These are phyloP conservation scores for Aeminium ludgeri DNA, from an alignment of 495 filamentous ascomycete genomes.

Conservation along the genomic window DNA sequence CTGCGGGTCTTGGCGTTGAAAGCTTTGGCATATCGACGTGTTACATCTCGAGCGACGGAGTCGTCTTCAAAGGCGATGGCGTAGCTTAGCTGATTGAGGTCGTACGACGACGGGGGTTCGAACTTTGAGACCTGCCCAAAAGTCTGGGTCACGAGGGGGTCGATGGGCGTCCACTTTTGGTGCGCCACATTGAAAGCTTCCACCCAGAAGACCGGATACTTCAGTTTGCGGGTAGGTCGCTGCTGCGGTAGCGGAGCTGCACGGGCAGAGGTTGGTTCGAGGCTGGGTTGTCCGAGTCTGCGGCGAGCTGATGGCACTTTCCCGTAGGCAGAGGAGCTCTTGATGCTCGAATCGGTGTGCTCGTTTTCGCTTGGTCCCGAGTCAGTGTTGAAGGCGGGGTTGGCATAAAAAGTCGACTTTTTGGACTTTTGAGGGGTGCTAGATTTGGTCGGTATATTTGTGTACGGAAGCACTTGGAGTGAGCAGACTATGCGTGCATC, in stretches of 20 bases:
- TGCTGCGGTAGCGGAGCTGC: constrained; percentile 11
- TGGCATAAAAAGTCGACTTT: constrained; percentile 25
- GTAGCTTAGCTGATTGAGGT: constrained; percentile 59
- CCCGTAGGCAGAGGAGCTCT: constrained; percentile 2
- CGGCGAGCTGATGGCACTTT: constrained; percentile 18
- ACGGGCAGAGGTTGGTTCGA: constrained; percentile 8
- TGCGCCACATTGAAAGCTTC: constrained; percentile 70
- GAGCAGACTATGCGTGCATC: constrained; percentile 86
- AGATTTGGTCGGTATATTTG: constrained; percentile 37
- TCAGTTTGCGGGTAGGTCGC: constrained; percentile 37
- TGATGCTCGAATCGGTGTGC: constrained; percentile 3
- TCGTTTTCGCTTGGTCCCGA: background rate
- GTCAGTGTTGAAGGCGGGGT: constrained; percentile 21
- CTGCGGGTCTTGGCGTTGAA: constrained; percentile 81
- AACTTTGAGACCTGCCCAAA: constrained; percentile 57
- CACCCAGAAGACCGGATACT: constrained; percentile 80
- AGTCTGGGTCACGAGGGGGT: constrained; percentile 64
- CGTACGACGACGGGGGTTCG: constrained; percentile 64
- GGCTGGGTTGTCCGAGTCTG: constrained; percentile 31
- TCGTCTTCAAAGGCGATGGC: constrained; percentile 74
- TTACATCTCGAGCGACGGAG: constrained; percentile 56
- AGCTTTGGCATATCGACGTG: constrained; percentile 31
- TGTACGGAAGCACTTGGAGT: constrained; percentile 65
- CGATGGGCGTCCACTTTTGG: constrained; percentile 82
- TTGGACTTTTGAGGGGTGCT: constrained; percentile 26